Conservation (phyloP, 2,329 filamentous ascomycete species). For the Curvularia verruculosa region DNA sequence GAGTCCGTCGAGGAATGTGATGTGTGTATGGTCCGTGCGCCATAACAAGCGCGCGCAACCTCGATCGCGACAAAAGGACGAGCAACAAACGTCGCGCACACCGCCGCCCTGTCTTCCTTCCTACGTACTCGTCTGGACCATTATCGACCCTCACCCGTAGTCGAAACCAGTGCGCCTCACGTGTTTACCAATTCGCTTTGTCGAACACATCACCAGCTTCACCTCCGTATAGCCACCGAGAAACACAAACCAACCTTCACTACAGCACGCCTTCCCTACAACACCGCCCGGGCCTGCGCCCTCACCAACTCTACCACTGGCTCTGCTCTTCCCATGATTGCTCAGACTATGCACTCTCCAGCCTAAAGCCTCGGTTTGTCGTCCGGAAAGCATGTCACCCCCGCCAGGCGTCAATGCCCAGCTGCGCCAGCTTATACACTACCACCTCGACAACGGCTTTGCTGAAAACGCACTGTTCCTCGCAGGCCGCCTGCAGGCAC, state of each 20-base stretch:
- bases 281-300: slow-evolving; percentile 8
- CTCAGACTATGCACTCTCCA: slow-evolving; percentile 13
- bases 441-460: slow-evolving; percentile 86
- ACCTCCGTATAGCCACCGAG: slow-evolving; percentile 12
- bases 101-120: slow-evolving; percentile 3
- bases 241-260: slow-evolving; percentile 30
- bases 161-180: slow-evolving; percentile 19
- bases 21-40: slow-evolving; percentile 5
- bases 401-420: slow-evolving; percentile 63
- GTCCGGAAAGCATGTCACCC: slow-evolving; percentile 58
- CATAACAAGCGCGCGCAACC: slow-evolving; percentile 11
- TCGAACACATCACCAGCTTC: slow-evolving; percentile 31
- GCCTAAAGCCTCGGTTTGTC: slow-evolving; percentile 15
- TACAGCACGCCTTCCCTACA: slow-evolving; percentile 12
- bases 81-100: slow-evolving; percentile 8
- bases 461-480: slow-evolving; percentile 93
- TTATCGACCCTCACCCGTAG: slow-evolving; percentile 15
- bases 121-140: background rate
- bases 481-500: slow-evolving; percentile 81
- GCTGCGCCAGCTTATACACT: slow-evolving; percentile 70
- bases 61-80: slow-evolving; percentile 7
- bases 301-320: slow-evolving; percentile 1
- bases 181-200: slow-evolving; percentile 49
- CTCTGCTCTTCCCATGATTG: background rate
- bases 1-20: slow-evolving; percentile 5